Evolutionary conservation across 331 rosid genomes (phyloP).

Genomic region (Quercus tomentella): DNA sequence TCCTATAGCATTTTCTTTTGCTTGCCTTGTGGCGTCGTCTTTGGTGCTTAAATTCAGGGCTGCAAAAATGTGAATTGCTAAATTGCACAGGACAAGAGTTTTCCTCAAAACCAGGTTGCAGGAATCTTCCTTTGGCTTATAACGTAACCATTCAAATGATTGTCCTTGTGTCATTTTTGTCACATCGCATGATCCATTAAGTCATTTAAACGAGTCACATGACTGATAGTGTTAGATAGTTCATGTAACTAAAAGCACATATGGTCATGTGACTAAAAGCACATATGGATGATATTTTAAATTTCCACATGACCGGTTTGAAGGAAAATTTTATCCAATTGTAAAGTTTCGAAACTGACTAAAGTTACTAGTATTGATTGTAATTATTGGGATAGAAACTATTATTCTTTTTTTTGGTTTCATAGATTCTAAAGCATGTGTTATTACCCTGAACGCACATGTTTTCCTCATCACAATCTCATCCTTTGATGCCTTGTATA

Average conservation of each 20-base stretch:
- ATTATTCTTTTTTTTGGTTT: background rate
- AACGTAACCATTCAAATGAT: no score
- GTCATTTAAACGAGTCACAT: no score
- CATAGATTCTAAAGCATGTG: conserved; percentile 1
- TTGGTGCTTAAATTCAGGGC: background rate
- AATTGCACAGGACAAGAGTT: background rate
- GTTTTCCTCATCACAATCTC: background rate
- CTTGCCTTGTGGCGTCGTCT: background rate
- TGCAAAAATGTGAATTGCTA: background rate
- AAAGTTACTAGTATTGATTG: background rate
- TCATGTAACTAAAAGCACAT: no score
- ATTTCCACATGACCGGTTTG: no score
- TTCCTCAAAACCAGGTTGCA: no score
- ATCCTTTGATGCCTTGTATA: background rate
- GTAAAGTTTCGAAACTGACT: background rate
- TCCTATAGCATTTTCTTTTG: background rate
- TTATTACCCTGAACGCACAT: background rate
- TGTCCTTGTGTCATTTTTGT: no score
- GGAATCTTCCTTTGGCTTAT: no score
- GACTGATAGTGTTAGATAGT: no score
- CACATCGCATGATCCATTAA: no score
- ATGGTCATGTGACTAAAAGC: no score
- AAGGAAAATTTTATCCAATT: background rate
- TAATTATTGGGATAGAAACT: background rate
- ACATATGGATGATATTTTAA: no score